Evolutionary conservation across 177 flowering plant genomes (phyloP).

Genomic region (Vitis hybrid): DNA sequence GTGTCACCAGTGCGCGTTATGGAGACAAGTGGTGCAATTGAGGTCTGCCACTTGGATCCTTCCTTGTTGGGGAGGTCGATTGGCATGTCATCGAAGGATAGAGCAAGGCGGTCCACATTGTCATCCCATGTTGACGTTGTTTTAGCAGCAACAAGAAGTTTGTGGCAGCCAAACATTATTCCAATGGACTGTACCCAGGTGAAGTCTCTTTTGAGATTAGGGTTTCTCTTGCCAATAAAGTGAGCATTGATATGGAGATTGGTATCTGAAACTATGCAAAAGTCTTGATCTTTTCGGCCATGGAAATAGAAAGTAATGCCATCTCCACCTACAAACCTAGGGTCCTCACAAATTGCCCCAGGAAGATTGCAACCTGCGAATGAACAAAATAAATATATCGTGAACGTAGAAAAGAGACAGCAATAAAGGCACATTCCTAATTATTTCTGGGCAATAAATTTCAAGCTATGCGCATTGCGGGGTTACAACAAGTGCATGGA

Average conservation of each 20-base stretch:
- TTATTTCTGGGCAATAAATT: no score
- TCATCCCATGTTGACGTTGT: conserved; percentile 25
- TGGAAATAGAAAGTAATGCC: conserved; percentile 32
- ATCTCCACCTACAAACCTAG: conserved; percentile 30
- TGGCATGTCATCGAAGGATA: conserved; percentile 15
- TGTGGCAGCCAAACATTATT: conserved; percentile 20
- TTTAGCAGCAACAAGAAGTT: conserved; percentile 15
- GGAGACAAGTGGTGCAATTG: background rate
- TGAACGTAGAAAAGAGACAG: no score
- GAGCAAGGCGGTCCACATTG: conserved; percentile 12
- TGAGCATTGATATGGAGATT: conserved; percentile 7
- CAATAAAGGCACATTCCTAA: no score
- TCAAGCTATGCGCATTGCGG: no score
- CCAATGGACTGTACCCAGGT: conserved; percentile 32
- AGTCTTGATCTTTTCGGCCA: conserved; percentile 26
- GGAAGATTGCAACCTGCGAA: conserved; percentile 17
- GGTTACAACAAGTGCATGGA: no score
- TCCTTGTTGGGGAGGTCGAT: conserved; percentile 1
- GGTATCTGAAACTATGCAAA: conserved; percentile 26
- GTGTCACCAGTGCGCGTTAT: conserved; percentile 6
- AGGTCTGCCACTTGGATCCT: conserved; percentile 8
- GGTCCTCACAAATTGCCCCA: conserved; percentile 33
- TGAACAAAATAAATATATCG: no score
- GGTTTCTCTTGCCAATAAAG: conserved; percentile 29
- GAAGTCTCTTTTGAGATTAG: conserved; percentile 18